These are phyloP conservation scores for Stachybotrys chartarum DNA, from an alignment of 2,329 filamentous ascomycete species.

Conservation along the genomic window DNA sequence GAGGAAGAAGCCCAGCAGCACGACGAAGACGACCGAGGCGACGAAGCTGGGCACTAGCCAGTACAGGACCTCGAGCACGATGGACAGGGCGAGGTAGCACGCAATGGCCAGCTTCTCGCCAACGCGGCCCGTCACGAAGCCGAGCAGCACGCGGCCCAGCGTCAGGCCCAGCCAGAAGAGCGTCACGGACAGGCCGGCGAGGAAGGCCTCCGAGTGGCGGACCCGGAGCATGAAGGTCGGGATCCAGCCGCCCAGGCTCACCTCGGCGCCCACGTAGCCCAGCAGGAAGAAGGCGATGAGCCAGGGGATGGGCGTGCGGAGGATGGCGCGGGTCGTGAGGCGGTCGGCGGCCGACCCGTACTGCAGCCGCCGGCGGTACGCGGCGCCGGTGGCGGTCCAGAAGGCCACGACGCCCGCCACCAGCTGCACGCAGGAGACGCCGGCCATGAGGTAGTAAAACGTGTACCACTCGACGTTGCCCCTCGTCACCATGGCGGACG, in stretches of 20 bases:
- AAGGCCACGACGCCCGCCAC: slow-evolving; percentile 47
- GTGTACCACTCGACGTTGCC: slow-evolving; percentile 57
- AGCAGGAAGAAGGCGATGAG: slow-evolving; percentile 68
- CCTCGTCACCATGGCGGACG: slow-evolving; percentile 65
- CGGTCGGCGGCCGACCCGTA: slow-evolving; percentile 24
- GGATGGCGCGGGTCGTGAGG: slow-evolving; percentile 32
- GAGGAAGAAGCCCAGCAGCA: slow-evolving; percentile 70
- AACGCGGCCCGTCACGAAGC: slow-evolving; percentile 66
- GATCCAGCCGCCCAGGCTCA: slow-evolving; percentile 70
- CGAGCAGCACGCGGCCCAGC: slow-evolving; percentile 62
- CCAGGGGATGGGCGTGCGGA: slow-evolving; percentile 52
- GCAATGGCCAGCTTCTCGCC: slow-evolving; percentile 63
- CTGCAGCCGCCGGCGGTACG: slow-evolving; percentile 33
- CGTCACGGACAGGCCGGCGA: slow-evolving; percentile 67
- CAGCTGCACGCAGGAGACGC: slow-evolving; percentile 48
- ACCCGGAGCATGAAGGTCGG: slow-evolving; percentile 82
- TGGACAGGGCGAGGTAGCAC: slow-evolving; percentile 55
- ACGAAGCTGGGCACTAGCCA: slow-evolving; percentile 76
- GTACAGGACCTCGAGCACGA: slow-evolving; percentile 64
- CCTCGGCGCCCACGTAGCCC: slow-evolving; percentile 72
- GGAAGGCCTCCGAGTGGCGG: slow-evolving; percentile 60
- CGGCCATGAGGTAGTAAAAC: slow-evolving; percentile 72
- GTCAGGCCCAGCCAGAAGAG: slow-evolving; percentile 83
- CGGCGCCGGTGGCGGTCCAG: slow-evolving; percentile 52
- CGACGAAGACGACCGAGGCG: slow-evolving; percentile 64